Conservation (phyloP, 495 filamentous ascomycete genomes). For the Lasiosphaeria miniovina region DNA sequence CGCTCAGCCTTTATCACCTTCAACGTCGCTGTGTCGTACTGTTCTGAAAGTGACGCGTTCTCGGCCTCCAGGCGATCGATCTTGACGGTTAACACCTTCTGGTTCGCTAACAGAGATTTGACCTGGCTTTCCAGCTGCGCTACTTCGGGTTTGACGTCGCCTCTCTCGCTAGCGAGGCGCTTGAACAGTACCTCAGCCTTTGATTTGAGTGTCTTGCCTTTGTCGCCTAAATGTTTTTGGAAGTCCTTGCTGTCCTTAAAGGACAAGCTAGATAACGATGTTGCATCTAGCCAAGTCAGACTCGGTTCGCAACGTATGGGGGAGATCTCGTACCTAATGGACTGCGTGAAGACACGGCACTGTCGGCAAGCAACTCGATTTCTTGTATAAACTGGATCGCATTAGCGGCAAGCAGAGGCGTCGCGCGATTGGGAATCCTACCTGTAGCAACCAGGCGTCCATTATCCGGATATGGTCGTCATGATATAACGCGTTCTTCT, state of each 20-base stretch:
- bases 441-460: constrained; percentile 90
- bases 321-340: constrained; percentile 49
- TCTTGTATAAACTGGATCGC: constrained; percentile 75
- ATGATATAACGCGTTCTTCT: constrained; percentile 72
- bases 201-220: constrained; percentile 44
- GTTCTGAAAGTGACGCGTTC: constrained; percentile 77
- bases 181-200: constrained; percentile 42
- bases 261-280: constrained; percentile 59
- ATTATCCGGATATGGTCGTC: constrained; percentile 88
- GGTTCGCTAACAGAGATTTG: constrained; percentile 66
- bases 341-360: constrained; percentile 42
- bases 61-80: constrained; percentile 73
- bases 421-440: constrained; percentile 36
- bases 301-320: constrained; percentile 33
- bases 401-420: constrained; percentile 31
- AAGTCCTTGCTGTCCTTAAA: constrained; percentile 71
- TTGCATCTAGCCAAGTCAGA: constrained; percentile 37
- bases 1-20: constrained; percentile 94
- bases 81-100: constrained; percentile 76
- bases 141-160: constrained; percentile 59
- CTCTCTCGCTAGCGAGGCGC: constrained; percentile 37
- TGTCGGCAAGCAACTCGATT: constrained; percentile 64
- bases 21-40: constrained; percentile 78
- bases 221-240: constrained; percentile 68
- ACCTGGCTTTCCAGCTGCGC: constrained; percentile 70